A percentile compares a stretch with the other conserved stretches of the same genome.
Evolutionary conservation across 2,329 filamentous ascomycete genomes (phyloP).

Genomic region (Anisogramma anomala): DNA sequence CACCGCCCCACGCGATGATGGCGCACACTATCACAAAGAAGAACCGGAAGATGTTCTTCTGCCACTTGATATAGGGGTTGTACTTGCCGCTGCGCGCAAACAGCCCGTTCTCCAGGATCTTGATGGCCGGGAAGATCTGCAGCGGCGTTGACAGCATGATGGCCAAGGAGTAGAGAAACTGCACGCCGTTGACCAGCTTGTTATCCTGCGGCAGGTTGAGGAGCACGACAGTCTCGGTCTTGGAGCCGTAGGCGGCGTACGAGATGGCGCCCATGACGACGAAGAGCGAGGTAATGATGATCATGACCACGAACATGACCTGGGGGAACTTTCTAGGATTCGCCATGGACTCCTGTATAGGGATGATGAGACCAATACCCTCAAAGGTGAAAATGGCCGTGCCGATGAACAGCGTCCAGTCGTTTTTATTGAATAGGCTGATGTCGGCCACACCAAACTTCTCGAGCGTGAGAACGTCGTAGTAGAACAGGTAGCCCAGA

Average conservation of each 20-base stretch:
- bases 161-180: conserved; percentile 96
- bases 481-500: conserved; percentile 89
- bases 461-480: conserved; percentile 75
- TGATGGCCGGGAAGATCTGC: conserved; percentile 95
- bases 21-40: conserved; percentile 81
- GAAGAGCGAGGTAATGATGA: conserved; percentile 87
- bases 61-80: conserved; percentile 98
- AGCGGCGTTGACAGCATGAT: conserved; percentile 90
- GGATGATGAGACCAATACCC: conserved; percentile 92
- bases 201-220: conserved; percentile 93
- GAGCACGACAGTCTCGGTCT: conserved; percentile 91
- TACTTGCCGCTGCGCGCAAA: conserved; percentile 95
- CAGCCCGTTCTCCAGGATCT: conserved; percentile 87
- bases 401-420: conserved; percentile 97
- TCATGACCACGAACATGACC: conserved; percentile 83
- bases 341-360: conserved; percentile 95
- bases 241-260: conserved; percentile 89
- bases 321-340: conserved; percentile 79
- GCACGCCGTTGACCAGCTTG: conserved; percentile 88
- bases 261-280: conserved; percentile 83
- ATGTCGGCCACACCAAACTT: conserved; percentile 72
- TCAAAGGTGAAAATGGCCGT: conserved; percentile 99
- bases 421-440: conserved; percentile 74
- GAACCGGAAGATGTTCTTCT: conserved; percentile 97
- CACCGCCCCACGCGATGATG: conserved; percentile 80